phyloP scores from a whole-genome alignment of 2,329 filamentous ascomycete species.

The Microdochium paspali region DNA sequence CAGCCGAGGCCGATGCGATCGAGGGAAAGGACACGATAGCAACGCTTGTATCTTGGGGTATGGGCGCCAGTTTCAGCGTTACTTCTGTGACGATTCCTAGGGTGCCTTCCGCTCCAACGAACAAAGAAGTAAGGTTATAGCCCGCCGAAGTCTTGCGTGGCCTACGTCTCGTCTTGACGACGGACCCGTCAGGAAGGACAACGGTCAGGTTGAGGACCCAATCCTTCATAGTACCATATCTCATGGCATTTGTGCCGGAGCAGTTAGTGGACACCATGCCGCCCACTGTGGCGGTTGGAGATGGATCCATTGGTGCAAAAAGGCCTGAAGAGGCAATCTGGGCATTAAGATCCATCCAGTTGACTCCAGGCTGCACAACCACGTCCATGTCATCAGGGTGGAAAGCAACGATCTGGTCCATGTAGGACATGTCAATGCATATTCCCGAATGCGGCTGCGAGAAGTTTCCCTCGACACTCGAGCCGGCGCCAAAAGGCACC shows the following conservation, averaged over 20 bases:
- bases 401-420: constrained; percentile 56
- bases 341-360: constrained; percentile 60
- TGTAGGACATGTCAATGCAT: constrained; percentile 58
- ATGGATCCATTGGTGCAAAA: constrained; percentile 63
- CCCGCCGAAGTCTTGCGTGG: constrained; percentile 60
- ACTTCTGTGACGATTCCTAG: constrained; percentile 62
- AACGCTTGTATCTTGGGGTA: constrained; percentile 55
- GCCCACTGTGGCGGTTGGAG: constrained; percentile 47
- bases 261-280: constrained; percentile 62
- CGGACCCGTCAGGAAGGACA: constrained; percentile 56
- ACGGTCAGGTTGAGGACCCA: constrained; percentile 65
- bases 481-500: constrained; percentile 67
- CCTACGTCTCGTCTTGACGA: constrained; percentile 58
- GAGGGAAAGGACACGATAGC: constrained; percentile 53
- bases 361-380: constrained; percentile 59
- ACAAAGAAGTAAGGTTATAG: constrained; percentile 61
- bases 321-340: constrained; percentile 51
- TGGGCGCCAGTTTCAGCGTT: constrained; percentile 56
- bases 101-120: constrained; percentile 63
- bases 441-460: constrained; percentile 58
- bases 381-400: constrained; percentile 64
- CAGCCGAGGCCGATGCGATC: constrained; percentile 51
- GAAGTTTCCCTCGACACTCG: constrained; percentile 63
- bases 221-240: constrained; percentile 70
- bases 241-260: constrained; percentile 48